Percentiles rank a stretch among this genome's conserved stretches.
These are phyloP conservation scores for Malassezia cuniculi DNA, from an alignment of 1,284 basidiomycete species.

Conservation along the genomic window DNA sequence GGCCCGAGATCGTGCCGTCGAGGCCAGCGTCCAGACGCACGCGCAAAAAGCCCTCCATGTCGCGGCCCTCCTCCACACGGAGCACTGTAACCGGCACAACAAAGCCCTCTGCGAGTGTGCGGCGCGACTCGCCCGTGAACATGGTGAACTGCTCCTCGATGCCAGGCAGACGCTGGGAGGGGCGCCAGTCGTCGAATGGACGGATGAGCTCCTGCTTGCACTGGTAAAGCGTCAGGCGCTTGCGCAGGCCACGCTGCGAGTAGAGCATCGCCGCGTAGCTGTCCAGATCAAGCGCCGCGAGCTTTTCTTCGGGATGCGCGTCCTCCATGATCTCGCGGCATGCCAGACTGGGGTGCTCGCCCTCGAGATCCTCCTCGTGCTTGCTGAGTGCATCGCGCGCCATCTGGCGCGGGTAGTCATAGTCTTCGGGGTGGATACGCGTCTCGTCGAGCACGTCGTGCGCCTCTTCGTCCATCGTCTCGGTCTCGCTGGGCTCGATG, in stretches of 20 bases:
- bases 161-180: slow-evolving; percentile 56
- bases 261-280: slow-evolving; percentile 83
- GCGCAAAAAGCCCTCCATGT: slow-evolving; percentile 46
- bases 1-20: slow-evolving; percentile 40
- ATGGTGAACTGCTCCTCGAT: slow-evolving; percentile 79
- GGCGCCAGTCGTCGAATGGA: slow-evolving; percentile 70
- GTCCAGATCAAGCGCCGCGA: slow-evolving; percentile 83
- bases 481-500: slow-evolving; percentile 50
- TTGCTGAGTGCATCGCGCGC: slow-evolving; percentile 89
- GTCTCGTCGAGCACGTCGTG: slow-evolving; percentile 89
- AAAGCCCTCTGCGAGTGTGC: slow-evolving; percentile 65
- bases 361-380: slow-evolving; percentile 42
- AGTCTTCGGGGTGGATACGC: slow-evolving; percentile 94
- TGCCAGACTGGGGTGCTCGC: slow-evolving; percentile 32
- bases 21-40: slow-evolving; percentile 82
- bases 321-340: slow-evolving; percentile 65
- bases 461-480: slow-evolving; percentile 43
- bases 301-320: slow-evolving; percentile 63
- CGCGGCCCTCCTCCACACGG: slow-evolving; percentile 48
- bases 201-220: slow-evolving; percentile 60
- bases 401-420: slow-evolving; percentile 95
- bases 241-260: slow-evolving; percentile 50
- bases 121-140: slow-evolving; percentile 80
- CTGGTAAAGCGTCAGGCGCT: slow-evolving; percentile 59
- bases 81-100: slow-evolving; percentile 72